Conservation (phyloP, 1,284 basidiomycete genomes). For the Spongiforma sp. region DNA sequence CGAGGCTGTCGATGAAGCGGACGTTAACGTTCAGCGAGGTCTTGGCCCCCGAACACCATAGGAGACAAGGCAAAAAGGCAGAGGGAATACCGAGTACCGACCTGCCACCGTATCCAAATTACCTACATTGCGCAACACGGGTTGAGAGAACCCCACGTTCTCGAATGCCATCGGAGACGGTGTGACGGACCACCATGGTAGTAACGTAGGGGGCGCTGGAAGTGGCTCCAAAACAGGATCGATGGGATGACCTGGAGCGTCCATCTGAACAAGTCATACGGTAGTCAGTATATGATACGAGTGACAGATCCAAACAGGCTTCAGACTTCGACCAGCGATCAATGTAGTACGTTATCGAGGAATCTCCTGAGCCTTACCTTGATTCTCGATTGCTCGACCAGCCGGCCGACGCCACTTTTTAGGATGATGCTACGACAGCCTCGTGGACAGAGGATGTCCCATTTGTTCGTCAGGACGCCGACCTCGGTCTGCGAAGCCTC, state of each 20-base stretch:
- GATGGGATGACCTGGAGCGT: slow-evolving; percentile 47
- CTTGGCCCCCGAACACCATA: too few relatives aligned
- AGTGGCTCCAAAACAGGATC: slow-evolving; percentile 55
- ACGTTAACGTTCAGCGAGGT: background rate
- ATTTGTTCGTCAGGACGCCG: slow-evolving; percentile 53
- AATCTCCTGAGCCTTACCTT: slow-evolving; percentile 47
- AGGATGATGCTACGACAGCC: slow-evolving; percentile 86
- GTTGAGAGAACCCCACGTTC: slow-evolving; percentile 87
- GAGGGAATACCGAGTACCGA: too few relatives aligned
- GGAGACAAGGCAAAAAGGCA: background rate
- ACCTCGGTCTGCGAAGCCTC: slow-evolving; percentile 32
- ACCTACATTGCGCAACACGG: slow-evolving; percentile 41
- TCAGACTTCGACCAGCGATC: too few relatives aligned
- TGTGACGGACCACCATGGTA: slow-evolving; percentile 80
- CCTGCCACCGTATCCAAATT: too few relatives aligned
- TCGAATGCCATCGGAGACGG: slow-evolving; percentile 88
- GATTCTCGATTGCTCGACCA: slow-evolving; percentile 61
- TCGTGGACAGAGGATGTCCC: slow-evolving; percentile 80
- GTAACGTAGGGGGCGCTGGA: slow-evolving; percentile 52
- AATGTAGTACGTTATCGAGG: background rate
- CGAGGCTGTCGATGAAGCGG: slow-evolving; percentile 22
- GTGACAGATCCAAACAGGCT: too few relatives aligned
- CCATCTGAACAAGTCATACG: too few relatives aligned
- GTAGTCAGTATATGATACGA: too few relatives aligned
- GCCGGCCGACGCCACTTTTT: slow-evolving; percentile 63